phyloP scores from a whole-genome alignment of 2,329 filamentous ascomycete species.

The Endoconidiophora polonica region DNA sequence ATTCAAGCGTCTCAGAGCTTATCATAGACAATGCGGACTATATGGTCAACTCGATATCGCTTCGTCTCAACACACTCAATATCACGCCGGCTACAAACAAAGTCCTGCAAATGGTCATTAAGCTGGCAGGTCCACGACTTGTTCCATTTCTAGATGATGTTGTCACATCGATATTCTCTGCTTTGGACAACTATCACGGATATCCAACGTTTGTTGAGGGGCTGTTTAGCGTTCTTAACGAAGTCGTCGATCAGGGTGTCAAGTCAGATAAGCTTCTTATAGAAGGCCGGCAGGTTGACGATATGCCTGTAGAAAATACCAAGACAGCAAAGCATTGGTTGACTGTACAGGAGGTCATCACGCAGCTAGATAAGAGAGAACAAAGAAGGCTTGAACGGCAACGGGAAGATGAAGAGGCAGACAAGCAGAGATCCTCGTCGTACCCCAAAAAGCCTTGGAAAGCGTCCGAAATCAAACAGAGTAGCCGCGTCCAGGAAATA shows the following conservation, averaged over 20 bases:
- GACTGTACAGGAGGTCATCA: constrained; percentile 29
- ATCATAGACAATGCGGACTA: constrained; percentile 91
- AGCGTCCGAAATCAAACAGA: constrained; percentile 2
- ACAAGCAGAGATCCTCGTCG: constrained; percentile 16
- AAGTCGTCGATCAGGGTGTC: constrained; percentile 68
- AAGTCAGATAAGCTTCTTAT: constrained; percentile 36
- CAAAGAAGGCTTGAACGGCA: constrained; percentile 20
- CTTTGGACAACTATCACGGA: constrained; percentile 87
- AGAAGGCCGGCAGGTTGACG: constrained; percentile 20
- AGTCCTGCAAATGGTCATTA: constrained; percentile 88
- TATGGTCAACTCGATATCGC: constrained; percentile 78
- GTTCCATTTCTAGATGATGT: constrained; percentile 86
- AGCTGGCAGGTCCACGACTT: constrained; percentile 62
- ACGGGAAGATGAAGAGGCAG: constrained; percentile 22
- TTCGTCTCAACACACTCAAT: constrained; percentile 82
- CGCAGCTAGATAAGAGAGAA: constrained; percentile 44
- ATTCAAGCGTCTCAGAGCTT: constrained; percentile 55
- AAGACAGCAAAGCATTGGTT: constrained; percentile 21
- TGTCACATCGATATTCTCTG: constrained; percentile 77
- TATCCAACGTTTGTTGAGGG: constrained; percentile 74
- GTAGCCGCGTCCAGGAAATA: constrained; percentile 12
- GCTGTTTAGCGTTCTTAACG: constrained; percentile 66
- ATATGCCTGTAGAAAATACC: constrained; percentile 25
- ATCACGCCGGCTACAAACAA: constrained; percentile 82
- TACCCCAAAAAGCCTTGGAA: constrained; percentile 23